These are phyloP conservation scores for Cryptococcus sp. DNA, from an alignment of 1,284 basidiomycete genomes.

Conservation along the genomic window DNA sequence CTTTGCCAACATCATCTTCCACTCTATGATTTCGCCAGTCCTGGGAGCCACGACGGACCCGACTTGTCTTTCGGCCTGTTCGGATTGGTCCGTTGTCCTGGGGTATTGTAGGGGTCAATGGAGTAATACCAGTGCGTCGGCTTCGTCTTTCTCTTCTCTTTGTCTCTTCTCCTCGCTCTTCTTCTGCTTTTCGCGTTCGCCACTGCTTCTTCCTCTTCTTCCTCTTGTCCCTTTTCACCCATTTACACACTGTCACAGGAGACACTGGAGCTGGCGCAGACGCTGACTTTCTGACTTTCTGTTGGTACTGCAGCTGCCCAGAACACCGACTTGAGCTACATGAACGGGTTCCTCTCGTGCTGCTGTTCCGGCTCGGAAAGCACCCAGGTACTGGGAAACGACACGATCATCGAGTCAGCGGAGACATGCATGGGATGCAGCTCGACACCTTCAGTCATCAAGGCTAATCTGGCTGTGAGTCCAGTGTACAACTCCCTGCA, in stretches of 20 bases:
- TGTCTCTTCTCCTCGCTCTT: no score
- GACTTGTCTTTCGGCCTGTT: slow-evolving; percentile 16
- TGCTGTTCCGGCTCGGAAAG: slow-evolving; percentile 32
- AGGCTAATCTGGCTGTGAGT: slow-evolving; percentile 40
- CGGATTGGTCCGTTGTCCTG: slow-evolving; percentile 30
- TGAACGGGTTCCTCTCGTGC: slow-evolving; percentile 41
- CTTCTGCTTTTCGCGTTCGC: no score
- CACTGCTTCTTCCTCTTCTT: no score
- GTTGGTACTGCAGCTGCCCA: slow-evolving; percentile 11
- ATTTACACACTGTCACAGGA: no score
- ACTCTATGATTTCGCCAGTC: no score
- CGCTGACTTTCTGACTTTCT: no score
- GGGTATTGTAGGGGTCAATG: slow-evolving; percentile 29
- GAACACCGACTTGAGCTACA: slow-evolving; percentile 26
- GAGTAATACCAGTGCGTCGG: slow-evolving; percentile 18
- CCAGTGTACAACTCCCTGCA: no score
- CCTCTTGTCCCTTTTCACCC: no score
- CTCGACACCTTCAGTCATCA: slow-evolving; percentile 33
- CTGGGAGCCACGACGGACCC: no score
- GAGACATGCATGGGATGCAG: slow-evolving; percentile 40
- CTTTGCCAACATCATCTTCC: no score
- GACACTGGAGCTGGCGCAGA: background rate
- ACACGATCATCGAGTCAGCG: slow-evolving; percentile 21
- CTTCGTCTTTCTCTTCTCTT: background rate
- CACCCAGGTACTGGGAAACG: slow-evolving; percentile 24